Evolutionary conservation across 1,284 basidiomycete species (phyloP), one percentile per base, ranked within the genome.

Genomic region (Coniophora puteana): DNA sequence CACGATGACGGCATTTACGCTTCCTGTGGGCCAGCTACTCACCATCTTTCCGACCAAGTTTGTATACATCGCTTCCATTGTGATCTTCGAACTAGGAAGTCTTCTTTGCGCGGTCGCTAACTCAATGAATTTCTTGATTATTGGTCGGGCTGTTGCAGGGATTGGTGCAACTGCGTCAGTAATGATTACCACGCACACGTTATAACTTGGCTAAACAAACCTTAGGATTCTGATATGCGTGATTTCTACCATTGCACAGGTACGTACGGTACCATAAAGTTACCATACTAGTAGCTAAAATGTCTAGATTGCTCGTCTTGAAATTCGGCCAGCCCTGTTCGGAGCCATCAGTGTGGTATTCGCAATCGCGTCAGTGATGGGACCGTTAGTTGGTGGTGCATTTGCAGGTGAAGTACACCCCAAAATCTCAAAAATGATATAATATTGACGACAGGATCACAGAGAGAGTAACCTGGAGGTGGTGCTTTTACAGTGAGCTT

Each of bases 21-120:
- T 41, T 25, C 39, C 44, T 22, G 50, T 44, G 24, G 49, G 48
- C 17, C 49, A 50, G 34, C 30, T 31, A 5, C 26, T 50, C 25
- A 34, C 41, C 11, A 36, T 48, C 25, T 48, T 50, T 14, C 37
- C 45, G 17, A 50, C 40, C 4, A 50, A 50, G 40, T 42, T 44
- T 38, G 50, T 60, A 14, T 68, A 59, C 44, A 48, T 68, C 13
- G 38, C 46, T 6, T 53, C 65, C 1, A 63, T 71, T 25, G 25
- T 48, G 26, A 45, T 65, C 32, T 71, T 71, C 27, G 66, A 69
- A 16, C 40, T 75, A 22, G 76, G 76, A 4, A 71, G 67, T 4
- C 57, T 76, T 23, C 49, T 78, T 12, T 78, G 75, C 48, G 76
- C 63, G 27, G 66, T 70, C n/a, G 67, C 76, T 0, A 63, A 66